Conservation (phyloP, 768 basidiomycete species). For the Rhodotorula taiwanensis region DNA sequence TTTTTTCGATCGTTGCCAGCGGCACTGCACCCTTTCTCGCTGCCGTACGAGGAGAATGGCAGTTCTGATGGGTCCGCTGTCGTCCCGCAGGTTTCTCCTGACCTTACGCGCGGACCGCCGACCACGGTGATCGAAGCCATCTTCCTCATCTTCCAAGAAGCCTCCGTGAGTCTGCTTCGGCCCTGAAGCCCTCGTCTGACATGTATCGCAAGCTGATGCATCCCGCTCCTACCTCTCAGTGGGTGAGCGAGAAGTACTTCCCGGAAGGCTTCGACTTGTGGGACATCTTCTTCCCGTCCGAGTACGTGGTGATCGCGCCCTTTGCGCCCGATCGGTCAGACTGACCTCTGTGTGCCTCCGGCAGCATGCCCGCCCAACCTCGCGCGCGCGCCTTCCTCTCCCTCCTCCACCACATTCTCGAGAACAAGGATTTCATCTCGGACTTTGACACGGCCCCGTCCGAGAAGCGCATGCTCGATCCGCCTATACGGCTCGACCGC, state of each 20-base stretch:
- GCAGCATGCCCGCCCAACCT: conserved; percentile 56
- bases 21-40: no score
- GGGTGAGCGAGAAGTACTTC: conserved; percentile 57
- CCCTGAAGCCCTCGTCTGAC: conserved; percentile 25
- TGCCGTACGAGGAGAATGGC: no score
- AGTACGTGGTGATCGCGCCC: conserved; percentile 33
- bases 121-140: conserved; percentile 68
- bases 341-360: not conserved
- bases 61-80: no score
- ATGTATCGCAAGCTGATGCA: not conserved
- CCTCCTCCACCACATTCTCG: conserved; percentile 75
- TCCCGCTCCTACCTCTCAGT: conserved; percentile 21
- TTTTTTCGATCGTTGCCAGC: not conserved
- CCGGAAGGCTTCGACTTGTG: conserved; percentile 59
- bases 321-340: no score
- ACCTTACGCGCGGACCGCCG: conserved; percentile 58
- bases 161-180: conserved; percentile 52
- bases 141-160: conserved; percentile 64
- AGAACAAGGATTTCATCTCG: conserved; percentile 66
- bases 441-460: conserved; percentile 54
- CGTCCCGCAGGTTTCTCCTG: conserved; percentile 1
- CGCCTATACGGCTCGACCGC: conserved; percentile 25
- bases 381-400: conserved; percentile 75
- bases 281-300: conserved; percentile 74
- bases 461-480: conserved; percentile 45